Evolutionary conservation across 495 filamentous ascomycete genomes (phyloP), one percentile per base, ranked within the genome.

Genomic region (Penicillium subrubescens): DNA sequence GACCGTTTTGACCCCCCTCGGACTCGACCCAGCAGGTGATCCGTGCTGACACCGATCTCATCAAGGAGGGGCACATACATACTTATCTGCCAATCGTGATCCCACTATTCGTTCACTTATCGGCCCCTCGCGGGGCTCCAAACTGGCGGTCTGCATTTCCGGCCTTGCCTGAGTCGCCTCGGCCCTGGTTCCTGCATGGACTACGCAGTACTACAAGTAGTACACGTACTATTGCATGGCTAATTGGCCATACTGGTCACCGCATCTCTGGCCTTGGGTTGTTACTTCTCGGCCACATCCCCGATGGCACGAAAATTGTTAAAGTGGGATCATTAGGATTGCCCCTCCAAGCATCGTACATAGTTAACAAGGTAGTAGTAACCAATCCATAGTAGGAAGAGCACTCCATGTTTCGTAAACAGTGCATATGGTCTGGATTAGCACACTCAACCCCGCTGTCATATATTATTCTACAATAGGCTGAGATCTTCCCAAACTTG

Each of bases 131-230:
- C 64, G 64, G 52, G 59, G 53, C 43, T 58, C 44, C 27, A 46
- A 63, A 58, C 54, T 63, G 61, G 61, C 61, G 61, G 61, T 63
- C 61, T 63, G 57, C 59, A 35, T 17, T 50, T 21, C 60, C 60
- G 48, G 46, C 0, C 48, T 52, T 4, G 25, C 25, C 25, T 27
- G 25, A 27, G 25, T 27, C 25, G 25, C 5, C 48, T 48, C 44
- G 21, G 44, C 48, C 25, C 48, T 52, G 48, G 48, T 52, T 52
- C 48, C 48, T 52, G 48, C 48, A 31, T 52, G 17, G 6, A 8
- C 15, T 39, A 27, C 4, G 35, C 5, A 12, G 3, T 15, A 39
- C 12, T 3, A 35, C 33, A 3, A 4, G 7, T 4, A 39, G 35
- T 39, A 39, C 35, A 39, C 8, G 11, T 8, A 8, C 11, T 52